These are phyloP conservation scores for Chlamydomonas sp. DNA, from an alignment of 139 green algal species.

Conservation along the genomic window DNA sequence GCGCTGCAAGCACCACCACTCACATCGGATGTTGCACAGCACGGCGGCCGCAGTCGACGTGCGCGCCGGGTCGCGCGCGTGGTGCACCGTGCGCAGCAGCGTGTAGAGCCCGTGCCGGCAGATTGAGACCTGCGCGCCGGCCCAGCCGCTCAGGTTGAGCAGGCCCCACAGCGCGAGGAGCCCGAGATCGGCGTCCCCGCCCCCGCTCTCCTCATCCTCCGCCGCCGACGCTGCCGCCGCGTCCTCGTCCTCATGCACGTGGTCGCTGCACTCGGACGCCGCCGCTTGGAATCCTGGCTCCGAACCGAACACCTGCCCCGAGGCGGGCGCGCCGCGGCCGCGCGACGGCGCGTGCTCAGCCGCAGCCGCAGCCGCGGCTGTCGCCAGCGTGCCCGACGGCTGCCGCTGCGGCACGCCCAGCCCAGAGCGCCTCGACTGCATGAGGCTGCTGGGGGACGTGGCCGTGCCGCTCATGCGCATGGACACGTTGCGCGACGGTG, in stretches of 20 bases:
- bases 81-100: conserved; percentile 29
- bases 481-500: not conserved
- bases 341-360: too few relatives aligned
- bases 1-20: too few relatives aligned
- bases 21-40: conserved; percentile 42
- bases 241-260: too few relatives aligned
- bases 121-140: conserved; percentile 27
- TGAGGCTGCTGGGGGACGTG: too few relatives aligned
- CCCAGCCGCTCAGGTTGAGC: conserved; percentile 31
- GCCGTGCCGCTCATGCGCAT: too few relatives aligned
- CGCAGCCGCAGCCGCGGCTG: too few relatives aligned
- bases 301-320: too few relatives aligned
- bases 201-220: not conserved
- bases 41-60: conserved; percentile 23
- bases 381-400: not conserved
- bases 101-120: conserved; percentile 41
- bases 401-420: too few relatives aligned
- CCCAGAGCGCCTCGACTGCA: too few relatives aligned
- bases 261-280: too few relatives aligned
- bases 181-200: conserved; percentile 27
- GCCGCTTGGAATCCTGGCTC: too few relatives aligned
- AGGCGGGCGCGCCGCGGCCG: too few relatives aligned
- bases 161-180: conserved; percentile 33
- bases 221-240: not conserved
- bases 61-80: conserved; percentile 22